These are phyloP conservation scores for Kodamaea arcana DNA, from an alignment of 1,139 yeast genomes.

Conservation along the genomic window DNA sequence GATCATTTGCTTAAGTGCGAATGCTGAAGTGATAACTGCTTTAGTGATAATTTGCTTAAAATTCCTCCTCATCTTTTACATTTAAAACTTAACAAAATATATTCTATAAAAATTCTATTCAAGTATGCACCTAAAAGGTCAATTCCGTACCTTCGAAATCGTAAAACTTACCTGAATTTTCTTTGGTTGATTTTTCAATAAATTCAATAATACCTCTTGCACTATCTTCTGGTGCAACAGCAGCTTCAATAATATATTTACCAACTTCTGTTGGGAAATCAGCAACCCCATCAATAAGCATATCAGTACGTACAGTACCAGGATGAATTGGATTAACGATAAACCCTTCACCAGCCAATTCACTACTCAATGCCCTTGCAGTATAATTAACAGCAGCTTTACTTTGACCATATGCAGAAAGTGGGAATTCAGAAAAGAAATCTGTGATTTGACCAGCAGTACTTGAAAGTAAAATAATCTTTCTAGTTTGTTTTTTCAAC, in stretches of 20 bases:
- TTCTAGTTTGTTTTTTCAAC: constrained; percentile 3
- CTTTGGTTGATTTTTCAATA: background rate
- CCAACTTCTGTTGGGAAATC: background rate
- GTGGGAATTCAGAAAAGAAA: constrained; percentile 1
- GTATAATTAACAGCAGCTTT: constrained; percentile 27
- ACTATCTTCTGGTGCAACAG: background rate
- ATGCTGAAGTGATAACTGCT: too few relatives aligned
- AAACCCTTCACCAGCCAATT: constrained; percentile 19
- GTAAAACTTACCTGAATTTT: background rate
- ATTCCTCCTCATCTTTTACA: too few relatives aligned
- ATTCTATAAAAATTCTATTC: too few relatives aligned
- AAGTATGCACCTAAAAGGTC: background rate
- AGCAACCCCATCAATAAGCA: constrained; percentile 19
- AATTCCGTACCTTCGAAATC: background rate
- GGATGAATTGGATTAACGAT: constrained; percentile 26
- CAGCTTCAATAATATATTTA: background rate
- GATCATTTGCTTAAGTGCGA: too few relatives aligned
- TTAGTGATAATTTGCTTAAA: too few relatives aligned
- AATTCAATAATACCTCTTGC: background rate
- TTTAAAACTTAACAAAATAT: too few relatives aligned
- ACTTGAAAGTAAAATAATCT: constrained; percentile 6
- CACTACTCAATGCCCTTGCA: constrained; percentile 17
- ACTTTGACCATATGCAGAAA: constrained; percentile 23
- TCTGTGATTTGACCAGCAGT: constrained; percentile 5
- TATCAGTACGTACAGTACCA: constrained; percentile 27